A percentile compares a stretch with the other conserved stretches of the same genome.
phyloP scores from a whole-genome alignment of 2,329 filamentous ascomycete genomes.

The Penicillium palitans region DNA sequence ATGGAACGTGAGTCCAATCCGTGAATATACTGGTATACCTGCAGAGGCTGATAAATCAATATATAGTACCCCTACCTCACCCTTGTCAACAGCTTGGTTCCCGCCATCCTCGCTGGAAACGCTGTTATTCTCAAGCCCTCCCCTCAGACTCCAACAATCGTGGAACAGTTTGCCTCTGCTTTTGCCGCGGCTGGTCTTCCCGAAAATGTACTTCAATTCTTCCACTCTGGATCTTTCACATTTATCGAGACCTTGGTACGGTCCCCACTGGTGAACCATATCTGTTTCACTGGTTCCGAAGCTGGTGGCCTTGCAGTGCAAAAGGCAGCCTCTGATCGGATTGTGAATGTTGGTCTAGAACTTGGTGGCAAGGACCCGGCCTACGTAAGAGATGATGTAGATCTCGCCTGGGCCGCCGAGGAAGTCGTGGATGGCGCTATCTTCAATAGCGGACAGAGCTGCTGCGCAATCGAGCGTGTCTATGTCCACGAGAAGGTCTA shows the following conservation, averaged over 20 bases:
- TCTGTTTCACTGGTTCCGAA: conserved; percentile 94
- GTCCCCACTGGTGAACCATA: conserved; percentile 71
- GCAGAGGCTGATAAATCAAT: neutral
- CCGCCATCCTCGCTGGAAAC: conserved; percentile 87
- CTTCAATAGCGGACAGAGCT: conserved; percentile 98
- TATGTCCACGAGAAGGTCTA: conserved; percentile 87
- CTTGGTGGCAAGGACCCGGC: conserved; percentile 94
- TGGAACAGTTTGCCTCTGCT: conserved; percentile 74
- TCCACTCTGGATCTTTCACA: conserved; percentile 79
- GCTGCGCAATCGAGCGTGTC: conserved; percentile 87
- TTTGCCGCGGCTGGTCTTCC: conserved; percentile 81
- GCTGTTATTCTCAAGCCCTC: conserved; percentile 92
- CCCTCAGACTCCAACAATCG: conserved; percentile 90
- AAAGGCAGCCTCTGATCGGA: conserved; percentile 76
- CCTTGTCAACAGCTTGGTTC: conserved; percentile 86
- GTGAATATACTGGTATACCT: neutral
- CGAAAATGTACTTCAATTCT: conserved; percentile 81
- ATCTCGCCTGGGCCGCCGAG: conserved; percentile 84
- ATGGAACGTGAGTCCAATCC: conserved; percentile 74
- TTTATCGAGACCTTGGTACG: conserved; percentile 77
- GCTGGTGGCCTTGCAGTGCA: conserved; percentile 84
- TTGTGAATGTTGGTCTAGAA: conserved; percentile 84
- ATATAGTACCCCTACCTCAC: conserved; percentile 93
- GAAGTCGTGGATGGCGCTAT: conserved; percentile 95
- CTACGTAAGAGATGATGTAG: conserved; percentile 82